Evolutionary conservation across 176 grass and related monocot genomes (phyloP), one percentile per base, ranked within the genome.

Genomic region (Tillandsia leiboldiana): DNA sequence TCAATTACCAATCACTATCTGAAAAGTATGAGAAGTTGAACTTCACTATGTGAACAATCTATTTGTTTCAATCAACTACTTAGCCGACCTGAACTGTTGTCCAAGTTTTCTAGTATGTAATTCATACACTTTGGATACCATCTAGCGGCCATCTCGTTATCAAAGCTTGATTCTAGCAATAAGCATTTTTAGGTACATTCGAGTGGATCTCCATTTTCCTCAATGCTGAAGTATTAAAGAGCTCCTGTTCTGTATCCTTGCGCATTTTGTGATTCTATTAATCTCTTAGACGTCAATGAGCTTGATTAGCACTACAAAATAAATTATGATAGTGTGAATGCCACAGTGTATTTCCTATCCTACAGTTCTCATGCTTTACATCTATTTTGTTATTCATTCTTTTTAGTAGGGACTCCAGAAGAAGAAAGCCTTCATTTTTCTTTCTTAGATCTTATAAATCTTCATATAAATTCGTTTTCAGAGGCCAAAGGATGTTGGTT

Each of bases 401-500:
- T 58, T 58, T 58, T 58, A 2, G 18, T 58, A n/a, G 14, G 9
- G 54, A 20, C 54, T 58, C 1, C n/a, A 9, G 54, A 58, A 18
- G 18, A 58, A 58, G 54, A 58, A 58, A 20, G 3, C 54, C 54
- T 58, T 18, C 14, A 58, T 58, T 58, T 58, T 18, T 58, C 18
- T 3, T 20, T 58, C 15, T 58, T 58, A 58, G 54, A 14, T 20
- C 13, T 14, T 57, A 57, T 58, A 18, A 58, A n/a, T 58, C 18
- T 58, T 58, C 4, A 18, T 14, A 17, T 58, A 58, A 58, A 58
- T n/a, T 66, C 29, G 10, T 66, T 48, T 66, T 13, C 64, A 66
- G 64, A 48, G 64, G 28, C 48, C 26, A 8, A 29, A 66, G 47
- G 64, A 66, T 66, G 12, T 66, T 66, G 64, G 64, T 66, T 66